These are phyloP conservation scores for Ceratorhiza oryzae-sativae DNA, from an alignment of 1,284 basidiomycete species.

Conservation along the genomic window DNA sequence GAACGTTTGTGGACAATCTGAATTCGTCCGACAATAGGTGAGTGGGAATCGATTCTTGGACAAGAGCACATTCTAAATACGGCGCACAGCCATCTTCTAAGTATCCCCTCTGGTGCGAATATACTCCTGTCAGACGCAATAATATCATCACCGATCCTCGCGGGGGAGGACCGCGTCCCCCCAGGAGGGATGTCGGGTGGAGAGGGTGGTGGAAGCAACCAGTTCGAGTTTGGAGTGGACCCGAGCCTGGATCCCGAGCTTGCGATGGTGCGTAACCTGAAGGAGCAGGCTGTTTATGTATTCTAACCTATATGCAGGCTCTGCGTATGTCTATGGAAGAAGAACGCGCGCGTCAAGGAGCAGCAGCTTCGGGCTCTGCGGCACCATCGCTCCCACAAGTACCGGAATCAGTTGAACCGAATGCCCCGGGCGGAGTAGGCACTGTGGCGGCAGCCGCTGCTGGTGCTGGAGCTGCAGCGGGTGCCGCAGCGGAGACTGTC, in stretches of 20 bases:
- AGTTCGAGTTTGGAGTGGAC: constrained; percentile 91
- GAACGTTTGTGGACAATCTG: constrained; percentile 78
- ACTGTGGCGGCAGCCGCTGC: constrained; percentile 51
- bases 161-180: constrained; percentile 69
- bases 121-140: constrained; percentile 86
- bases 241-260: constrained; percentile 95
- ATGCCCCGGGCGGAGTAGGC: background rate
- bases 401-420: constrained; percentile 36
- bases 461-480: constrained; percentile 46
- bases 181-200: constrained; percentile 59
- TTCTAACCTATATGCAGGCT: constrained; percentile 62
- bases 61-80: constrained; percentile 18
- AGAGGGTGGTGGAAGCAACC: constrained; percentile 57
- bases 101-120: constrained; percentile 74
- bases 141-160: constrained; percentile 82
- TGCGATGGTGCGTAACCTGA: constrained; percentile 78
- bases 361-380: constrained; percentile 51
- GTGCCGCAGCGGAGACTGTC: constrained; percentile 30
- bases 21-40: constrained; percentile 84
- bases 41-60: constrained; percentile 48
- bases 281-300: background rate
- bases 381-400: constrained; percentile 43
- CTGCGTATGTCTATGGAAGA: constrained; percentile 98
- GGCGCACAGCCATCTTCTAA: constrained; percentile 76
- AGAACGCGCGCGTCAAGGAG: constrained; percentile 89